phyloP scores from a whole-genome alignment of 352 stramenopile genomes.

The Pythium biforme region DNA sequence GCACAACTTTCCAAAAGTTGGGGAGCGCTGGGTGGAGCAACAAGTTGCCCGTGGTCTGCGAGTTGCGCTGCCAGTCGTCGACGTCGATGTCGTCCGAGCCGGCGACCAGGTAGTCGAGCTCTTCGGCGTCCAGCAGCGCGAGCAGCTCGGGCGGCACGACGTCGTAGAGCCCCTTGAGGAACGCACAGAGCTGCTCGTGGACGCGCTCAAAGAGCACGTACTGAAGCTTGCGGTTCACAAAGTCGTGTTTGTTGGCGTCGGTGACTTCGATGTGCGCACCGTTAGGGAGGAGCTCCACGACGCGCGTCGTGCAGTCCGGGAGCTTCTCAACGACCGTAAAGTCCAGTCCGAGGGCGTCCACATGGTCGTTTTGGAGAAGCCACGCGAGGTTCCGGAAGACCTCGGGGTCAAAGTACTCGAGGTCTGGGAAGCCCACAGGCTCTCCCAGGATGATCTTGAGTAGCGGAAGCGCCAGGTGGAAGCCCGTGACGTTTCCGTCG shows the following conservation, averaged over 20 bases:
- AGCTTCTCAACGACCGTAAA: constrained; percentile 49
- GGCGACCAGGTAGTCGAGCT: constrained; percentile 91
- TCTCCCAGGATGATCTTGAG: constrained; percentile 97
- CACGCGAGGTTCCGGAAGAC: constrained; percentile 56
- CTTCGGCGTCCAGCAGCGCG: constrained; percentile 91
- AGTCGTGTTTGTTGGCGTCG: constrained; percentile 94
- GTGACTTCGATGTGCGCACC: constrained; percentile 44
- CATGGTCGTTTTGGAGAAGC: constrained; percentile 52
- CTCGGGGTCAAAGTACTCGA: constrained; percentile 78
- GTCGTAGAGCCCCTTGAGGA: constrained; percentile 96
- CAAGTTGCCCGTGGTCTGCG: constrained; percentile 16
- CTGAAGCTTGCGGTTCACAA: constrained; percentile 89
- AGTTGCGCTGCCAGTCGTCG: constrained; percentile 87
- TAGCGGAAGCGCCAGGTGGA: constrained; percentile 93
- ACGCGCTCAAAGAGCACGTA: constrained; percentile 93
- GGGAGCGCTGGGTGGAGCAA: neutral
- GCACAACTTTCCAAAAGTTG: constrained; percentile 48
- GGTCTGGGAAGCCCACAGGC: constrained; percentile 93
- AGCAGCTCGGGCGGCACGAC: constrained; percentile 88
- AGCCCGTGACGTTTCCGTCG: constrained; percentile 92
- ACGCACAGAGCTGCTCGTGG: constrained; percentile 78
- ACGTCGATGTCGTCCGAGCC: constrained; percentile 89
- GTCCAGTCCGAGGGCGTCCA: constrained; percentile 51
- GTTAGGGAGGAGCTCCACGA: constrained; percentile 56
- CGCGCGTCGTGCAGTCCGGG: constrained; percentile 20